Evolutionary conservation across 2,329 filamentous ascomycete species (phyloP), one percentile per base, ranked within the genome.

Genomic region (Colletotrichum sp.): DNA sequence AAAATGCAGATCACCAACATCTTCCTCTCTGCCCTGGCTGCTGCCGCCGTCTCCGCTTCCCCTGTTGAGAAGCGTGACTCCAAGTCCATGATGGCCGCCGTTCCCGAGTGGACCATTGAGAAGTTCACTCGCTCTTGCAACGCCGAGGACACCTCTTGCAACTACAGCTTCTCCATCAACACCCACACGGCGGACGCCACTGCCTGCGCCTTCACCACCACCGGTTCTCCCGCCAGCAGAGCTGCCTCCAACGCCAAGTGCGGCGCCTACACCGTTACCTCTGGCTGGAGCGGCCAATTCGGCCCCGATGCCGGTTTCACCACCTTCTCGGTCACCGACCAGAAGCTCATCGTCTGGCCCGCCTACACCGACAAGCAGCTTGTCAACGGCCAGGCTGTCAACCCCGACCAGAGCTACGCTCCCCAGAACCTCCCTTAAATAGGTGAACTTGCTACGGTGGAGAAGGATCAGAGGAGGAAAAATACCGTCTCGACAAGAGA

Each of bases 261-360:
- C 84, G 90, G 89, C 52, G 80, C 79, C 74, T 92, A 85, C 85
- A 88, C 85, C 77, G 79, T 92, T 80, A 88, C 87, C 67, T 87
- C 87, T 3, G 88, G 88, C 83, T 92, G 90, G 90, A 89, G 86
- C 81, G 89, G 86, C 80, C 86, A 90, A 79, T 92, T 91, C 78
- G 90, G 89, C 66, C 73, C 82, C 15, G 87, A 82, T 77, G 83
- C 88, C 30, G 90, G 88, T 78, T 92, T 91, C 85, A 91, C 89
- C 28, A 90, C 88, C 26, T 82, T 91, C 32, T 84, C 87, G 24
- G 87, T 92, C 69, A 85, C 87, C 63, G 83, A 90, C 82, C 81
- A 84, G 78, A 82, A 82, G 64, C 83, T 85, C 77, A 91, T 91
- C 72, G 81, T 86, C 76, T 92, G 84, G 83, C 89, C 90, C 34